phyloP scores from a whole-genome alignment of 495 filamentous ascomycete genomes.

The Penicillium paradoxum region DNA sequence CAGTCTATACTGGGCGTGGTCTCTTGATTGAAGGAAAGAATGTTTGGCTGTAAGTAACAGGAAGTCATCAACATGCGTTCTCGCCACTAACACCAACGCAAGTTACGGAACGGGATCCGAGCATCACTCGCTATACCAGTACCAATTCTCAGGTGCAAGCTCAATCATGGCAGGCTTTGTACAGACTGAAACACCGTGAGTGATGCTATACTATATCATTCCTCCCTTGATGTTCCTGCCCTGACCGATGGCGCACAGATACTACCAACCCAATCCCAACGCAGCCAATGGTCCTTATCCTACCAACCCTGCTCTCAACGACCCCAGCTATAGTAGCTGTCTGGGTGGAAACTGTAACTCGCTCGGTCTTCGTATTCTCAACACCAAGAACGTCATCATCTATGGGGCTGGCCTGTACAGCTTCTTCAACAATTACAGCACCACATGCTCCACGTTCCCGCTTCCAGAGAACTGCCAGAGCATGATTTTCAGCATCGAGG shows the following conservation, averaged over 20 bases:
- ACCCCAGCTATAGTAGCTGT: conserved; percentile 53
- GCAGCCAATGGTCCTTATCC: conserved; percentile 55
- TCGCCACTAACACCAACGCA: conserved; percentile 8
- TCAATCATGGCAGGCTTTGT: conserved; percentile 71
- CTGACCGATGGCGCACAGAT: conserved; percentile 12
- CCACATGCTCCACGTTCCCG: conserved; percentile 42
- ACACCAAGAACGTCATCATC: conserved; percentile 53
- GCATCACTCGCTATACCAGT: conserved; percentile 76
- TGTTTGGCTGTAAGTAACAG: conserved; percentile 52
- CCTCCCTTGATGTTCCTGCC: too few species aligned
- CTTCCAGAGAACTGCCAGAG: conserved; percentile 54
- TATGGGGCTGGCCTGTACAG: conserved; percentile 72
- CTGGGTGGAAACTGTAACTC: conserved; percentile 54
- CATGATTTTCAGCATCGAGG: conserved; percentile 55
- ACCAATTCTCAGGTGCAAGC: conserved; percentile 65
- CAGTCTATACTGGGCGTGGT: conserved; percentile 65
- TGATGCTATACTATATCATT: not conserved
- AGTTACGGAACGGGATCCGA: conserved; percentile 67
- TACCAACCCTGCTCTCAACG: conserved; percentile 40
- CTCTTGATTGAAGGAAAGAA: conserved; percentile 54
- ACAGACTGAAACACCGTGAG: conserved; percentile 73
- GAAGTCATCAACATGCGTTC: not conserved
- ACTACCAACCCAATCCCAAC: conserved; percentile 63
- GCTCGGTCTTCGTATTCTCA: conserved; percentile 61
- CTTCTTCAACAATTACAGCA: conserved; percentile 63